Base-by-base conservation (phyloP, 2,329 filamentous ascomycete genomes). In the Didymella lethalis region DNA sequence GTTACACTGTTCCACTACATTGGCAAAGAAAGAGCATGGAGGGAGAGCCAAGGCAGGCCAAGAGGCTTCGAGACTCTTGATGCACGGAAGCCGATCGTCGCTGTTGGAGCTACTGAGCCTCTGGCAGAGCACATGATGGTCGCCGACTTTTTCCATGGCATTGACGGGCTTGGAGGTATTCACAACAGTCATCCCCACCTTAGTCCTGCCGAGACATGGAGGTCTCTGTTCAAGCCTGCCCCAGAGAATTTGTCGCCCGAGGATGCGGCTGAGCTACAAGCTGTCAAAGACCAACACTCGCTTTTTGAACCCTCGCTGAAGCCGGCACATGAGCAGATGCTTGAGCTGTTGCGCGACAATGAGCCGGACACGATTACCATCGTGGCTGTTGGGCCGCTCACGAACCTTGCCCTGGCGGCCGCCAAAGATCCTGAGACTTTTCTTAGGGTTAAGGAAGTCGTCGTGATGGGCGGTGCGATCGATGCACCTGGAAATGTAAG, bases 391-490 rank as follows among this genome's bases (percentile, higher is more conserved):
- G 95, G 95, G 0, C 95, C 95, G 1, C 81, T 98, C 67, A 98
- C 95, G n/a, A 99, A 97, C 74, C 81, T 97, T 29, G 95, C 95
- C 1, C 79, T 96, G 26, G 95, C 95, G 3, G 93, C 95, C 2
- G 88, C 92, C 14, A 88, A 92, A 70, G 94, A 98, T 67, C 89
- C 93, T 0, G 92, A 94, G 77, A 89, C 93, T 0, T 97, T 99
- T 77, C 83, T 99, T 54, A 87, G 88, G 43, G 91, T 88, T 48
- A 96, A 96, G 76, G 93, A 98, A 77, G 85, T 99, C 3, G 89
- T 97, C 4, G 91, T 97, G 46, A 99, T 99, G 95, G 95, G 94
- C 59, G 95, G 95, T 59, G 89, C 91, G 25, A 85, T 99, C 53
- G 84, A 90, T 59, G 80, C 88, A 44, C 85, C 88, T 49, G 95